Conservation (phyloP, 2,329 filamentous ascomycete genomes). For the Botrytis elliptica region DNA sequence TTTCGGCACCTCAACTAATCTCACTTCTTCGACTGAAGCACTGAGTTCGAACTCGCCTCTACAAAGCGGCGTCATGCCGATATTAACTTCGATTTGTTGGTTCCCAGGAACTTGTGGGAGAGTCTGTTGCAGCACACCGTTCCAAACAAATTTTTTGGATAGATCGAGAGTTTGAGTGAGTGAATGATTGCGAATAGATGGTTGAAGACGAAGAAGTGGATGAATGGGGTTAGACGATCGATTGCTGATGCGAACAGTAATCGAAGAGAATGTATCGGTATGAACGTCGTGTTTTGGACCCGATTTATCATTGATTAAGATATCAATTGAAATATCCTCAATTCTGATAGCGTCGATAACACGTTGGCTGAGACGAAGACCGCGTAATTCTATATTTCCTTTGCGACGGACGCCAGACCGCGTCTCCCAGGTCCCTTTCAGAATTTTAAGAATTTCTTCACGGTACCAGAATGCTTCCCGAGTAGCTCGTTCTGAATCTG, state of each 20-base stretch:
- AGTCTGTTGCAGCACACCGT: constrained; percentile 75
- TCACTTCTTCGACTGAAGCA: constrained; percentile 78
- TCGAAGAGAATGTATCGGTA: constrained; percentile 64
- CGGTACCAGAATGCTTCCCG: constrained; percentile 91
- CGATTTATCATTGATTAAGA: constrained; percentile 48
- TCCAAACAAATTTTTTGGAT: constrained; percentile 79
- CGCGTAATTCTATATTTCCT: constrained; percentile 74
- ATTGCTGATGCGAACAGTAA: constrained; percentile 73
- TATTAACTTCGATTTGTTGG: constrained; percentile 56
- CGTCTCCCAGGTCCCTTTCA: constrained; percentile 71
- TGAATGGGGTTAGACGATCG: constrained; percentile 65
- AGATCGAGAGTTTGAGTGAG: constrained; percentile 72
- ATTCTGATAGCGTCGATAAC: constrained; percentile 84
- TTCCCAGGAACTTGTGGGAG: constrained; percentile 63
- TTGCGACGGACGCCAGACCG: constrained; percentile 49
- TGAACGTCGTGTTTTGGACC: constrained; percentile 37
- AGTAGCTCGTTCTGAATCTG: constrained; percentile 73
- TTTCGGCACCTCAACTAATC: constrained; percentile 42
- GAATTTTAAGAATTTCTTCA: constrained; percentile 70
- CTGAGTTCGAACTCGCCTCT: constrained; percentile 80
- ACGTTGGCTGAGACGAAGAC: constrained; percentile 67
- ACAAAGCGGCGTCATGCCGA: constrained; percentile 74
- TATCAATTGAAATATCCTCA: constrained; percentile 71
- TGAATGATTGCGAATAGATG: constrained; percentile 67
- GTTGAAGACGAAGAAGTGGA: constrained; percentile 73